Evolutionary conservation across 495 filamentous ascomycete species (phyloP).

Genomic region (Aspergillus indologenus): DNA sequence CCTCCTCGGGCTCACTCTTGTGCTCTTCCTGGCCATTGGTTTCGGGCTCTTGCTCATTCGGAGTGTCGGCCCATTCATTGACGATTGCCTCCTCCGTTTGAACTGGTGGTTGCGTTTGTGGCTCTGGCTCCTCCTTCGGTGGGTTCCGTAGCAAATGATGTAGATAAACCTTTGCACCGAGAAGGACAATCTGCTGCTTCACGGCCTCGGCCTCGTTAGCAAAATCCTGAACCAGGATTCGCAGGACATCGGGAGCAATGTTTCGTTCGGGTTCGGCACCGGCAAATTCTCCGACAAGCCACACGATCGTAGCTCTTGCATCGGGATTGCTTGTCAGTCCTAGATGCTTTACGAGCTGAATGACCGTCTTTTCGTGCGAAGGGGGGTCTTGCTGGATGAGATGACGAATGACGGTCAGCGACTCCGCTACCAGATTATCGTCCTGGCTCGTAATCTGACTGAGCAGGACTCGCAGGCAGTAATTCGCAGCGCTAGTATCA

Average conservation of each 20-base stretch:
- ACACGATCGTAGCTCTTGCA: conserved; percentile 89
- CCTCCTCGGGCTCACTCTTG: conserved; percentile 33
- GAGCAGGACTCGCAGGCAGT: conserved; percentile 79
- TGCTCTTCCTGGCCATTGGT: conserved; percentile 27
- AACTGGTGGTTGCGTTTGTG: conserved; percentile 19
- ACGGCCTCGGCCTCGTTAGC: conserved; percentile 77
- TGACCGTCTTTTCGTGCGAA: conserved; percentile 74
- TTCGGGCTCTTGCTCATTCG: conserved; percentile 33
- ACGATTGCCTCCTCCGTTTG: conserved; percentile 20
- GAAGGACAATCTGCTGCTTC: conserved; percentile 85
- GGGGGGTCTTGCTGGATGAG: conserved; percentile 87
- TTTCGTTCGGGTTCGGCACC: conserved; percentile 74
- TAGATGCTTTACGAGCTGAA: conserved; percentile 87
- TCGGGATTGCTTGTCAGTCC: conserved; percentile 79
- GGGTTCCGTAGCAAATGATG: conserved; percentile 69
- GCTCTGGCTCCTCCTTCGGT: conserved; percentile 24
- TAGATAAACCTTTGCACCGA: conserved; percentile 93
- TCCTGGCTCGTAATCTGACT: conserved; percentile 80
- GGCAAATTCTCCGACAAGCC: conserved; percentile 94
- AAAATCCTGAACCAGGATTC: conserved; percentile 85
- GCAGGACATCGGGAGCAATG: conserved; percentile 87
- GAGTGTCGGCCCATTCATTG: conserved; percentile 43
- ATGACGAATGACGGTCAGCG: conserved; percentile 88
- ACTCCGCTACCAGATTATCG: conserved; percentile 83
- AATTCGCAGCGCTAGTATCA: conserved; percentile 61